A percentile compares a stretch with the other conserved stretches of the same genome.
Evolutionary conservation across 345 rosid species (phyloP).

Genomic region (Triadica sebifera): DNA sequence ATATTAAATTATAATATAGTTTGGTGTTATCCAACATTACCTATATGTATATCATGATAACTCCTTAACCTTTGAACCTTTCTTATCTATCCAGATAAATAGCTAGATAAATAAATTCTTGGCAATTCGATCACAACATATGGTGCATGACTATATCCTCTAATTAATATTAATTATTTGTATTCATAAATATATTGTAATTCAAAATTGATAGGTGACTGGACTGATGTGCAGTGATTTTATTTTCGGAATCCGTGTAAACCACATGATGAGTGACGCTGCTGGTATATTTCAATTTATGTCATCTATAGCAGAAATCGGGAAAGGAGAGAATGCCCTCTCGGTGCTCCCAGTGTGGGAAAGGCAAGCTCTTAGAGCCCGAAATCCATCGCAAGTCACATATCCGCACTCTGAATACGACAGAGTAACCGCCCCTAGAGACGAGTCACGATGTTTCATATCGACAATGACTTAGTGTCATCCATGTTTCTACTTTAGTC

Average conservation of each 20-base stretch:
- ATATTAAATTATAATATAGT: too few relatives aligned
- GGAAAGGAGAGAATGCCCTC: slow-evolving; percentile 6
- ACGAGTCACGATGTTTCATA: neutral
- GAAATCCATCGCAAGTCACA: slow-evolving; percentile 11
- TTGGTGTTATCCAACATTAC: too few relatives aligned
- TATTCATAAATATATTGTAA: too few relatives aligned
- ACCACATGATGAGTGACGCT: slow-evolving; percentile 20
- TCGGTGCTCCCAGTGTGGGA: slow-evolving; percentile 16
- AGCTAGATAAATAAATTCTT: too few relatives aligned
- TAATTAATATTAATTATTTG: neutral
- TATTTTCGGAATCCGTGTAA: slow-evolving; percentile 14
- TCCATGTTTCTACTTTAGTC: slow-evolving; percentile 17
- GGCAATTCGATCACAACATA: too few relatives aligned
- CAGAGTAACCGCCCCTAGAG: neutral
- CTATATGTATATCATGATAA: too few relatives aligned
- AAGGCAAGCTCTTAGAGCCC: slow-evolving; percentile 11
- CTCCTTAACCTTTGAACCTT: too few relatives aligned
- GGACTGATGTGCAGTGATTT: slow-evolving; percentile 21
- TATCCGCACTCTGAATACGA: slow-evolving; percentile 12
- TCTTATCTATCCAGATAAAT: too few relatives aligned
- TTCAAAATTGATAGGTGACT: slow-evolving; percentile 12
- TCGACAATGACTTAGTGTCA: slow-evolving; percentile 6
- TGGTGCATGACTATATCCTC: too few relatives aligned
- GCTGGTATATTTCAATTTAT: slow-evolving; percentile 11
- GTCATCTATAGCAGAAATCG: slow-evolving; percentile 14